Conservation (phyloP, 2,329 filamentous ascomycete species). For the Curvularia verruculosa region DNA sequence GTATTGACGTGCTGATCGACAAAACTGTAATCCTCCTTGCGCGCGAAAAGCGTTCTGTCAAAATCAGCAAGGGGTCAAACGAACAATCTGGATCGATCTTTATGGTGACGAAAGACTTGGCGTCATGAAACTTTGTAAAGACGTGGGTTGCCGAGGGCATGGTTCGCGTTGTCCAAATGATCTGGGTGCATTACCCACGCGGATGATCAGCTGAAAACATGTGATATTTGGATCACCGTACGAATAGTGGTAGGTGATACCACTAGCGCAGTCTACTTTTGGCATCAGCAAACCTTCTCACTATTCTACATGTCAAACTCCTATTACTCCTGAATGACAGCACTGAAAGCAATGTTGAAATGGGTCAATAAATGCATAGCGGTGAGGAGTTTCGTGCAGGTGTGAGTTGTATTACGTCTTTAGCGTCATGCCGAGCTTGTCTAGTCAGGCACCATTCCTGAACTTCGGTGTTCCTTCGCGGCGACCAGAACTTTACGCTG, state of each 20-base stretch:
- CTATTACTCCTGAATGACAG: neutral
- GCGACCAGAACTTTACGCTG: neutral
- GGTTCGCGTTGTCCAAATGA: neutral
- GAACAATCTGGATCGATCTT: neutral
- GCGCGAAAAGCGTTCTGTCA: neutral
- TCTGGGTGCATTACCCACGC: neutral
- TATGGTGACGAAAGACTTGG: neutral
- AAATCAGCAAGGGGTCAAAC: neutral
- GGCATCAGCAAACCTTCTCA: neutral
- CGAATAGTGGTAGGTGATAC: neutral
- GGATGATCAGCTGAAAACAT: neutral
- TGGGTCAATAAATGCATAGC: neutral
- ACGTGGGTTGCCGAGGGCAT: neutral
- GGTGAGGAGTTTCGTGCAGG: neutral
- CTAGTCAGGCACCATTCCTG: constrained; percentile 2
- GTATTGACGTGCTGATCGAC: neutral
- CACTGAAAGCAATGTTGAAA: neutral
- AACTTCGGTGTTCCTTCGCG: neutral
- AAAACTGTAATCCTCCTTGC: neutral
- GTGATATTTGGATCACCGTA: neutral
- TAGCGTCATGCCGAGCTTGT: neutral
- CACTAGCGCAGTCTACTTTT: neutral
- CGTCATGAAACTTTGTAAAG: neutral
- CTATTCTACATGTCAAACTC: neutral
- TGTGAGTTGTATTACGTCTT: neutral